Percentiles rank a stretch among this genome's conserved stretches.
phyloP scores from a whole-genome alignment of 2,329 filamentous ascomycete species.

The Phoma herbarum region DNA sequence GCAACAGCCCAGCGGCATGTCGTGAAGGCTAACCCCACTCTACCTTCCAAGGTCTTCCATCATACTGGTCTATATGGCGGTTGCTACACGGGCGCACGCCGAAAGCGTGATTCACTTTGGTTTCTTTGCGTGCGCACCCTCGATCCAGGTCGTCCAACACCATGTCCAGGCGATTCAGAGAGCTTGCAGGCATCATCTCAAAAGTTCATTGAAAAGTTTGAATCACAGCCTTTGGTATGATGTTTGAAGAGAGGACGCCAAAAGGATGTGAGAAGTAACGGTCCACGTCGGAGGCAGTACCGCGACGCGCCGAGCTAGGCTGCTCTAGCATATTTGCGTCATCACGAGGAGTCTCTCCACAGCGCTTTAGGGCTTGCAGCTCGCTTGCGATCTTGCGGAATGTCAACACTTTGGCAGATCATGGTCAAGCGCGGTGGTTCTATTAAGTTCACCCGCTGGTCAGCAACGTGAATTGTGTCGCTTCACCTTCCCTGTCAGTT shows the following conservation, averaged over 20 bases:
- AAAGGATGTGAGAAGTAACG: background rate
- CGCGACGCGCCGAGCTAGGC: background rate
- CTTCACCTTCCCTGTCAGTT: background rate
- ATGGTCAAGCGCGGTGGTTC: background rate
- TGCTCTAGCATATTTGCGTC: background rate
- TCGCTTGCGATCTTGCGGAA: background rate
- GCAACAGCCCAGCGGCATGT: background rate
- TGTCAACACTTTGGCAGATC: slow-evolving; percentile 6
- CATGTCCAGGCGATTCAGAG: background rate
- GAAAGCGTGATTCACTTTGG: background rate
- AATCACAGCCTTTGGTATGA: no score
- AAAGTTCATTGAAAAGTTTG: no score
- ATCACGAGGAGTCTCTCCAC: background rate
- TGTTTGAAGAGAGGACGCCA: background rate
- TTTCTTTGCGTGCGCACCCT: background rate
- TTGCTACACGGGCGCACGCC: background rate
- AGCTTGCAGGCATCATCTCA: background rate
- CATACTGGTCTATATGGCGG: background rate
- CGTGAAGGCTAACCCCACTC: background rate
- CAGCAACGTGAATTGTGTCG: background rate
- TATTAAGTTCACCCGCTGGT: background rate
- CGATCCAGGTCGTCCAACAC: background rate
- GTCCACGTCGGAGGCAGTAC: background rate
- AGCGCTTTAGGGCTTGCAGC: background rate
- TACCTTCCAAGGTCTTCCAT: background rate